Evolutionary conservation across 1,284 basidiomycete genomes (phyloP).

Genomic region (Agaricales sp.): DNA sequence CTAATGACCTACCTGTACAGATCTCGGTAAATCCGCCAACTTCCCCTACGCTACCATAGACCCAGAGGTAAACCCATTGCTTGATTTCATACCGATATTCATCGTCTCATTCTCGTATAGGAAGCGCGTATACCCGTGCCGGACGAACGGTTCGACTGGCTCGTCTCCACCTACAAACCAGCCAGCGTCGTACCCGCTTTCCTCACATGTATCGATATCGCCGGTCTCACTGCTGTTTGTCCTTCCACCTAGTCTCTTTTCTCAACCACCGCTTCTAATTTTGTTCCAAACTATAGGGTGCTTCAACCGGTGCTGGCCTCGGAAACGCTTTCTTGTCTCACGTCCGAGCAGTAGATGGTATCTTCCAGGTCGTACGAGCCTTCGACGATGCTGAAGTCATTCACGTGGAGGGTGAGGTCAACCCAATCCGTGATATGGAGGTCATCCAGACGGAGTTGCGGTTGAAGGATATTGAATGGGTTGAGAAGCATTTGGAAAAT

Average conservation of each 20-base stretch:
- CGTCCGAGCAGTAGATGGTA: conserved; percentile 97
- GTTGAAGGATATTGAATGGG: conserved; percentile 98
- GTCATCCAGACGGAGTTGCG: conserved; percentile 93
- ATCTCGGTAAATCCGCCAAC: conserved; percentile 97
- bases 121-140: conserved; percentile 97
- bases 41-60: conserved; percentile 98
- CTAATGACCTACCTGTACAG: conserved; percentile 28
- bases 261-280: too few species aligned
- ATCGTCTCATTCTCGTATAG: conserved; percentile 14
- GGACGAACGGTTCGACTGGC: conserved; percentile 91
- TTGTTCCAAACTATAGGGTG: conserved; percentile 51
- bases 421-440: conserved; percentile 95
- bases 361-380: conserved; percentile 97
- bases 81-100: conserved; percentile 7
- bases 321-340: conserved; percentile 98
- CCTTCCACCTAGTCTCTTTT: conserved; percentile 1
- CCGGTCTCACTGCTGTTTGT: conserved; percentile 87
- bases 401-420: conserved; percentile 97
- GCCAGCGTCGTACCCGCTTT: conserved; percentile 84
- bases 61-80: conserved; percentile 45
- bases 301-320: conserved; percentile 95
- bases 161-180: conserved; percentile 88
- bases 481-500: conserved; percentile 82
- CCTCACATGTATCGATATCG: conserved; percentile 98
- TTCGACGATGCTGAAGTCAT: conserved; percentile 99